Evolutionary conservation across 768 basidiomycete genomes (phyloP).

Genomic region (Termitomyces heimii): DNA sequence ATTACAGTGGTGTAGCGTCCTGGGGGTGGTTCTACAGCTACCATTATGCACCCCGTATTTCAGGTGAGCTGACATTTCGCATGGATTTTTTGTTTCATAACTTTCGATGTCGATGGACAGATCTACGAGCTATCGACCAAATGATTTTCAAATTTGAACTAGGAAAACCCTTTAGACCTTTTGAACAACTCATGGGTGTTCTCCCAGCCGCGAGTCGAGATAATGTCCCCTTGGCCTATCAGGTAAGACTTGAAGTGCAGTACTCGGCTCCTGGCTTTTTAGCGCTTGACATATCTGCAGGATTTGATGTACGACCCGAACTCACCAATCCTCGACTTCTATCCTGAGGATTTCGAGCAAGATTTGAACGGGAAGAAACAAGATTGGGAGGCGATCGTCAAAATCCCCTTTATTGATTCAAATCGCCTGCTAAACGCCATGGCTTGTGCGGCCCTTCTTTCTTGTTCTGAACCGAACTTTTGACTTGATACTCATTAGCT

Average conservation of each 20-base stretch:
- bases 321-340: conserved; percentile 92
- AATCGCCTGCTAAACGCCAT: conserved; percentile 74
- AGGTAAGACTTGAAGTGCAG: conserved; percentile 34
- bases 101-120: conserved; percentile 17
- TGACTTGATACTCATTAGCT: conserved; percentile 31
- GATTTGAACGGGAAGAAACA: conserved; percentile 98
- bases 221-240: conserved; percentile 81
- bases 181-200: conserved; percentile 97
- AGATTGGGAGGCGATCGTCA: conserved; percentile 98
- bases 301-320: conserved; percentile 83
- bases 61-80: conserved; percentile 47
- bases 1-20: conserved; percentile 93
- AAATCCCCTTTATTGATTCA: conserved; percentile 97
- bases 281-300: conserved; percentile 29
- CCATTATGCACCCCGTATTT: conserved; percentile 95
- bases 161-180: conserved; percentile 87
- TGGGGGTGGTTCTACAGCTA: conserved; percentile 99
- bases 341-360: conserved; percentile 84
- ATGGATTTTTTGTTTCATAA: neutral
- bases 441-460: conserved; percentile 45
- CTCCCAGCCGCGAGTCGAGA: conserved; percentile 87
- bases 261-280: neutral
- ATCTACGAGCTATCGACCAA: conserved; percentile 64
- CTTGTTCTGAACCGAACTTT: neutral
- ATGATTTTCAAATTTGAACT: conserved; percentile 86